Evolutionary conservation across 495 filamentous ascomycete species (phyloP), one percentile per base, ranked within the genome.

Genomic region (Penicillium steckii): DNA sequence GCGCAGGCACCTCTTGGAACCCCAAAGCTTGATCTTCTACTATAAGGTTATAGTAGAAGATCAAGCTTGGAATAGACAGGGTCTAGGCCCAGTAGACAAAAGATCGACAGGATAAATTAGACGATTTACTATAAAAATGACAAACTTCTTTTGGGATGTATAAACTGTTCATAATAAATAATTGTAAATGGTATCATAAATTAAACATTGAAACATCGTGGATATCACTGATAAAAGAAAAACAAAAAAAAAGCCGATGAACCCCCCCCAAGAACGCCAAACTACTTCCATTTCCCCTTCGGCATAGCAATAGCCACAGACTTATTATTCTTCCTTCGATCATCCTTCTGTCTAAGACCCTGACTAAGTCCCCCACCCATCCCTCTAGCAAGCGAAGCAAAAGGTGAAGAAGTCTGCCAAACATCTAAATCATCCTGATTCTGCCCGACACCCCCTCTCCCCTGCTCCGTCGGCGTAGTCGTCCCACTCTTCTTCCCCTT

Each of bases 341-440:
- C 72, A 4, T 72, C 66, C 44, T 66, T 70, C 5, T 55, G 19
- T 22, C 64, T 63, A 27, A 75, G 48, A 3, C 71, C 74, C 43
- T 70, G 68, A 51, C 69, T 77, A 38, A 75, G 48, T 8, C 74
- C 74, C 25, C 69, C 69, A 12, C 73, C 75, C 30, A 80, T 60
- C 13, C 76, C 75, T 48, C 71, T 54, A 3, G 74, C 74, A 37
- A 80, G 62, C 19, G 74, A 75, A 12, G 74, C 72, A 57, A 78
- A 77, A 1, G 75, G 75, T 8, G 70, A 72, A 15, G 63, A 50
- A 7, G 64, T 65, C 12, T 72, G 66, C 75, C 72, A 76, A n/a
- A 62, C 21, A 17, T 74, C 67, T 25, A 72, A 52, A 13, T 77
- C 72, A 22, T 67, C 68, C 29, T 71, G 66, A 21, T 55, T 54